Conservation (phyloP, 1,139 yeast species). For the Sugiyamaella xylanicola region DNA sequence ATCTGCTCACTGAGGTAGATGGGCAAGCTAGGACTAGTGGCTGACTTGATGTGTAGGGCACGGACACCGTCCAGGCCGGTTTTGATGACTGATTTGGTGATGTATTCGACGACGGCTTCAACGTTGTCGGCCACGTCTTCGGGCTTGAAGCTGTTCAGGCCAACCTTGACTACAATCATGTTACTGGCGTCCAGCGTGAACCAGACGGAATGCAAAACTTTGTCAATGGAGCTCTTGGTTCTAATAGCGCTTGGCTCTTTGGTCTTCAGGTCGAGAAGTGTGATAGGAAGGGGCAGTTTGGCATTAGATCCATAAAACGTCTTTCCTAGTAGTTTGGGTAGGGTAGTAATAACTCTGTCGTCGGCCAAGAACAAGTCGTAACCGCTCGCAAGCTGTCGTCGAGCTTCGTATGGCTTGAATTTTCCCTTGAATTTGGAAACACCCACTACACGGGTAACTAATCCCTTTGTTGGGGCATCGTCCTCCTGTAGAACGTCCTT, state of each 20-base stretch:
- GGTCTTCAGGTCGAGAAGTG: constrained; percentile 25
- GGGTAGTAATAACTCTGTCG: constrained; percentile 72
- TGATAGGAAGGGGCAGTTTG: constrained; percentile 73
- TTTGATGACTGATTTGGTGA: constrained; percentile 46
- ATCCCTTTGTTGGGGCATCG: constrained; percentile 43
- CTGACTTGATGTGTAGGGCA: constrained; percentile 67
- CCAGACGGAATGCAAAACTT: constrained; percentile 59
- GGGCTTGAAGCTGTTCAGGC: constrained; percentile 50
- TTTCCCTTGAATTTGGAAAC: constrained; percentile 48
- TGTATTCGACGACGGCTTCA: constrained; percentile 54
- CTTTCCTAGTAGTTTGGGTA: constrained; percentile 85
- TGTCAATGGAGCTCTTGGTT: constrained; percentile 61
- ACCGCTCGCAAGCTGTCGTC: constrained; percentile 43
- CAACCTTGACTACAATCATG: constrained; percentile 66
- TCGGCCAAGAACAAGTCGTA: constrained; percentile 78
- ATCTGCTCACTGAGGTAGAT: constrained; percentile 68
- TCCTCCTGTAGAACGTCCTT: constrained; percentile 65
- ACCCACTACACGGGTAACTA: constrained; percentile 45
- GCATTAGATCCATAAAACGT: constrained; percentile 59
- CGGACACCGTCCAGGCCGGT: constrained; percentile 52
- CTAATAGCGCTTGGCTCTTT: constrained; percentile 44
- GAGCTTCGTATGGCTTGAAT: constrained; percentile 49
- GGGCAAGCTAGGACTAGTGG: constrained; percentile 80
- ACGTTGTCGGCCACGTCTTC: constrained; percentile 55
- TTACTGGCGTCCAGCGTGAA: constrained; percentile 77